These are phyloP conservation scores for Luzula sylvatica DNA, from an alignment of 176 grass and related monocot genomes.

Conservation along the genomic window DNA sequence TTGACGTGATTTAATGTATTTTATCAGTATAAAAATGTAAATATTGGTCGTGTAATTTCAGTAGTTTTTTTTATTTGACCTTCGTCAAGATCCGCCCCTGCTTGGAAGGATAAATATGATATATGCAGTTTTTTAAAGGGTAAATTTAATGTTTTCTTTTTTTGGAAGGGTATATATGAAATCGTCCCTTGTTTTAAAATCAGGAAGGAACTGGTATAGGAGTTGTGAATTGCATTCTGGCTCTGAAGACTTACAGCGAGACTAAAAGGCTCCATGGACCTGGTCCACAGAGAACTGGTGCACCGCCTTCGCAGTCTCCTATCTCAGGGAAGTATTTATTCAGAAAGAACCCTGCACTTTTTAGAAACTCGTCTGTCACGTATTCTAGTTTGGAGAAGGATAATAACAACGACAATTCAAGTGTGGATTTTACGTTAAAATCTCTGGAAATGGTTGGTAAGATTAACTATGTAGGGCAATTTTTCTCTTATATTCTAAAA, in stretches of 20 bases:
- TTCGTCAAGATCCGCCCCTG: too few relatives aligned
- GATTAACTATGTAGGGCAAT: neutral
- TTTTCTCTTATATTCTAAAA: too few relatives aligned
- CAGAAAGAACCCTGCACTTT: conserved; percentile 4
- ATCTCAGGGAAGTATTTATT: neutral
- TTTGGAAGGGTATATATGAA: too few relatives aligned
- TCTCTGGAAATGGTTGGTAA: conserved; percentile 21
- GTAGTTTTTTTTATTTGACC: too few relatives aligned
- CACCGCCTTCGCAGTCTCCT: neutral
- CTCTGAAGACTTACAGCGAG: conserved; percentile 62
- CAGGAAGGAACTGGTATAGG: conserved; percentile 73
- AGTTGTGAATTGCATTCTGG: conserved; percentile 77
- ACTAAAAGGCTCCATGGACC: conserved; percentile 23
- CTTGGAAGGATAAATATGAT: too few relatives aligned
- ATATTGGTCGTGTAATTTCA: too few relatives aligned
- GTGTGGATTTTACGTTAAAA: neutral
- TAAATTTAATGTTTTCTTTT: too few relatives aligned
- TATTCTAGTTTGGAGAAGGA: conserved; percentile 11
- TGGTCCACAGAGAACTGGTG: neutral
- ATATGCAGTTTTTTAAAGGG: too few relatives aligned
- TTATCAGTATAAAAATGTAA: too few relatives aligned
- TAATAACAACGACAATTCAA: neutral
- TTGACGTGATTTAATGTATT: too few relatives aligned
- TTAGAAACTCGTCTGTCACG: conserved; percentile 10
- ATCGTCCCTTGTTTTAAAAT: too few relatives aligned